Evolutionary conservation across 2,329 filamentous ascomycete genomes (phyloP).

Genomic region (Ophiostoma angusticollis): DNA sequence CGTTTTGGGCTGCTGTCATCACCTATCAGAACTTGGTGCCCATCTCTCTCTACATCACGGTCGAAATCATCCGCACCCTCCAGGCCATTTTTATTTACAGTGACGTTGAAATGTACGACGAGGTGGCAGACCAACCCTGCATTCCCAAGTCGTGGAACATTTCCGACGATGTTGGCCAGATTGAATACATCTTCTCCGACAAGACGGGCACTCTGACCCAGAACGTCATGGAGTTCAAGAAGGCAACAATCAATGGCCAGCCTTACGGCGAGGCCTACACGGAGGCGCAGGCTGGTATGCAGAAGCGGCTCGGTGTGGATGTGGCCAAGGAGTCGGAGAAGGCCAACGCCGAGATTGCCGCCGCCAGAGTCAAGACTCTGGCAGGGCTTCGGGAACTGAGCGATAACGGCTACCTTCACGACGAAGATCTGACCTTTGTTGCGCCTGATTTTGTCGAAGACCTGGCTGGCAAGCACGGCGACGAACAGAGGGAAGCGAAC

Average conservation of each 20-base stretch:
- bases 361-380: constrained; percentile 62
- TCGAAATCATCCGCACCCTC: constrained; percentile 86
- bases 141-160: constrained; percentile 99
- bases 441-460: constrained; percentile 82
- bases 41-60: constrained; percentile 92
- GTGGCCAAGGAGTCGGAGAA: constrained; percentile 66
- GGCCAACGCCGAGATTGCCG: constrained; percentile 64
- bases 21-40: constrained; percentile 98
- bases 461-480: constrained; percentile 61
- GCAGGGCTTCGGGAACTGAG: constrained; percentile 61
- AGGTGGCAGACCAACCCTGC: constrained; percentile 83
- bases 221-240: constrained; percentile 79
- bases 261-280: constrained; percentile 97
- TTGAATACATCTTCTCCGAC: constrained; percentile 79
- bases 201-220: constrained; percentile 18
- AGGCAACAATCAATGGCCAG: constrained; percentile 90
- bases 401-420: constrained; percentile 81
- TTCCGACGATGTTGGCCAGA: constrained; percentile 92
- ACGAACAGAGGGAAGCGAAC: constrained; percentile 64
- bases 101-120: constrained; percentile 95
- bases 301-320: constrained; percentile 77
- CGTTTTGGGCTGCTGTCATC: constrained; percentile 90
- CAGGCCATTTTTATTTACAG: constrained; percentile 98
- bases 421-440: constrained; percentile 83
- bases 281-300: constrained; percentile 92